Percentiles rank a stretch among this genome's conserved stretches.
Evolutionary conservation across 208 protist genomes (phyloP).

Genomic region (Trypanosoma cruzi): DNA sequence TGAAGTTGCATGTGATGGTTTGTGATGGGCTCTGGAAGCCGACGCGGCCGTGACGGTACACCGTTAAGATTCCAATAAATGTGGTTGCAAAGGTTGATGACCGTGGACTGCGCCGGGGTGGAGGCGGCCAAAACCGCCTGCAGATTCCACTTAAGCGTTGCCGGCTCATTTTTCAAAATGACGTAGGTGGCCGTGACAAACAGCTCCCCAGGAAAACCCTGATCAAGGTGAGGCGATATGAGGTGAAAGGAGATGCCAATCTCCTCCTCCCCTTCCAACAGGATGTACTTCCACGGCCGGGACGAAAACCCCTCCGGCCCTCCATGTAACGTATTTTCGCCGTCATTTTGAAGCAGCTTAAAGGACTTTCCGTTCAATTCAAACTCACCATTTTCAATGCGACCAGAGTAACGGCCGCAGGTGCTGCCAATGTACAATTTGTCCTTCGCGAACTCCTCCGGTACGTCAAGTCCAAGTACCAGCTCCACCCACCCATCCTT

Average conservation of each 20-base stretch:
- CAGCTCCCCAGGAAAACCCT: slow-evolving; percentile 41
- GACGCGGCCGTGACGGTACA: slow-evolving; percentile 23
- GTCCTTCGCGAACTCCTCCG: slow-evolving; percentile 46
- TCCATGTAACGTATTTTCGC: slow-evolving; percentile 45
- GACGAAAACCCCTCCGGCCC: slow-evolving; percentile 59
- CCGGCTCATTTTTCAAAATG: slow-evolving; percentile 29
- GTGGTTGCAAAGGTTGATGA: slow-evolving; percentile 67
- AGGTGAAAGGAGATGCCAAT: slow-evolving; percentile 30
- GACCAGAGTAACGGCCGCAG: slow-evolving; percentile 64
- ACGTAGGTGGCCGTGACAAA: slow-evolving; percentile 33
- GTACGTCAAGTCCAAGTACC: slow-evolving; percentile 49
- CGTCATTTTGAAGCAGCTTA: slow-evolving; percentile 24
- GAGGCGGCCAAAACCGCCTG: slow-evolving; percentile 33
- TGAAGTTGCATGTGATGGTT: slow-evolving; percentile 51
- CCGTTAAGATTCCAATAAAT: slow-evolving; percentile 71
- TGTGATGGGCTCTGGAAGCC: slow-evolving; percentile 29
- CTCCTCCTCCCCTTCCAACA: slow-evolving; percentile 20
- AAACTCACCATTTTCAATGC: slow-evolving; percentile 53
- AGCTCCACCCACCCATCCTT: slow-evolving; percentile 58
- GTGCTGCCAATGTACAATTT: slow-evolving; percentile 61
- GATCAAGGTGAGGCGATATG: slow-evolving; percentile 40
- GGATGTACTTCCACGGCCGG: slow-evolving; percentile 52
- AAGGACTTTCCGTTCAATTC: slow-evolving; percentile 48
- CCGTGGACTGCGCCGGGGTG: slow-evolving; percentile 38
- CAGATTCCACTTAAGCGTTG: slow-evolving; percentile 35